These are phyloP conservation scores for Aspergillus sp. DNA, from an alignment of 2,329 filamentous ascomycete genomes.

Conservation along the genomic window DNA sequence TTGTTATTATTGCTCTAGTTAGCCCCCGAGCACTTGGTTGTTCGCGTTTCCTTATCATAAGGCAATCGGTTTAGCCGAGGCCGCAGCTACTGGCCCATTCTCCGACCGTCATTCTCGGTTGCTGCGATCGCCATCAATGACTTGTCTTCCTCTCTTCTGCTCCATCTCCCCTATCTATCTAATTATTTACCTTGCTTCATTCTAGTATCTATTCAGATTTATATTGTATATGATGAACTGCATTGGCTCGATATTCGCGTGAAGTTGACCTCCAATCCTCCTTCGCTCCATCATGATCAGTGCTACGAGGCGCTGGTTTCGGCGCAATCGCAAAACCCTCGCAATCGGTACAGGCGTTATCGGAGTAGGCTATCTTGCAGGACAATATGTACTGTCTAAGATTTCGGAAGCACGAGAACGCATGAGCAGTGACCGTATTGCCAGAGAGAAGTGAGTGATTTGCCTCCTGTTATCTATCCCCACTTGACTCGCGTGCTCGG, in stretches of 20 bases:
- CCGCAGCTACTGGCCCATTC: slow-evolving; percentile 16
- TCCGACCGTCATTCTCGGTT: slow-evolving; percentile 17
- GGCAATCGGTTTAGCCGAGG: slow-evolving; percentile 31
- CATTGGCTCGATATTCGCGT: slow-evolving; percentile 1
- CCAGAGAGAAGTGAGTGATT: slow-evolving; percentile 81
- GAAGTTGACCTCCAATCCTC: slow-evolving; percentile 4
- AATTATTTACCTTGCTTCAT: neutral
- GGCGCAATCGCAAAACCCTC: slow-evolving; percentile 85
- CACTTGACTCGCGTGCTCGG: slow-evolving; percentile 14
- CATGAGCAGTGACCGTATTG: slow-evolving; percentile 93
- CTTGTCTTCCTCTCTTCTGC: slow-evolving; percentile 4
- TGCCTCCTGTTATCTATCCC: slow-evolving; percentile 1
- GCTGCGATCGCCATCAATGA: slow-evolving; percentile 8
- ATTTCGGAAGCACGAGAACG: slow-evolving; percentile 91
- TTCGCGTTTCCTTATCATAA: slow-evolving; percentile 11
- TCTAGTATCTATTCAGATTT: neutral
- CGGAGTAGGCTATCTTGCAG: slow-evolving; percentile 85
- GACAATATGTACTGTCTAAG: slow-evolving; percentile 89
- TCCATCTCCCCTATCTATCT: slow-evolving; percentile 4
- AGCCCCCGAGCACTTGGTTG: neutral
- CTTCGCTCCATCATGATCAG: slow-evolving; percentile 54
- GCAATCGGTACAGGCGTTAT: slow-evolving; percentile 84
- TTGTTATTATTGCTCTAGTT: neutral
- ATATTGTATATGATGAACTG: slow-evolving; percentile 17
- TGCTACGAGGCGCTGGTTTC: slow-evolving; percentile 84